These are phyloP conservation scores for Circinella minor DNA, from an alignment of 371 early-diverging fungal species.

Conservation along the genomic window DNA sequence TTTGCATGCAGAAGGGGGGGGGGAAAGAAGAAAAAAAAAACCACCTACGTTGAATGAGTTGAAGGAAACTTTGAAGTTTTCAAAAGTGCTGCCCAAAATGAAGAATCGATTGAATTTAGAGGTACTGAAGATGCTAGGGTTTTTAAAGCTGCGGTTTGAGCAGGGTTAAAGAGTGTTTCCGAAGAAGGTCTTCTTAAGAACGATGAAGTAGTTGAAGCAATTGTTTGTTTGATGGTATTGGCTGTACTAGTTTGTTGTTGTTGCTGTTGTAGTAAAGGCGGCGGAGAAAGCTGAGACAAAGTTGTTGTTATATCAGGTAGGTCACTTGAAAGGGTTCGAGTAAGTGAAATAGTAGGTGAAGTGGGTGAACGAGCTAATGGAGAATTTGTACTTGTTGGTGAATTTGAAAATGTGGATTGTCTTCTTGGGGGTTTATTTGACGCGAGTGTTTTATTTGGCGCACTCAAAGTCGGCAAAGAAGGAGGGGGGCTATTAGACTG, in stretches of 20 bases:
- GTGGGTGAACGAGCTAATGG: constrained; percentile 9
- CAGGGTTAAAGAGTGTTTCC: constrained; percentile 40
- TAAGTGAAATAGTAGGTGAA: constrained; percentile 20
- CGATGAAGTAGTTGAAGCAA: constrained; percentile 24
- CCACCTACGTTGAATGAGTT: constrained; percentile 48
- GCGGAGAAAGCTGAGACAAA: constrained; percentile 23
- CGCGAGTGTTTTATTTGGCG: constrained; percentile 40
- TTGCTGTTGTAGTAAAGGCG: neutral
- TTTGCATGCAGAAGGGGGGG: neutral
- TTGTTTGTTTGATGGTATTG: constrained; percentile 21
- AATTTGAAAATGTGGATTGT: constrained; percentile 16
- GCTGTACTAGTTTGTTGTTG: constrained; percentile 9
- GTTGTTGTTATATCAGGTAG: constrained; percentile 25
- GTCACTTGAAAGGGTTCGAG: constrained; percentile 36
- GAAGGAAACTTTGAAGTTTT: constrained; percentile 53
- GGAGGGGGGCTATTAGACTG: constrained; percentile 18
- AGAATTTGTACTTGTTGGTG: constrained; percentile 22
- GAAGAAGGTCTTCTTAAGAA: constrained; percentile 22
- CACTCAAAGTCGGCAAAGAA: constrained; percentile 32
- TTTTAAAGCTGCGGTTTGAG: constrained; percentile 49
- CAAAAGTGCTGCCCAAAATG: constrained; percentile 52
- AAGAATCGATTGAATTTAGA: constrained; percentile 28
- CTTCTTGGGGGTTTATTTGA: constrained; percentile 35
- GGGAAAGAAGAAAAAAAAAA: neutral
- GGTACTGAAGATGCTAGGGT: constrained; percentile 44